Evolutionary conservation across 2,329 filamentous ascomycete genomes (phyloP).

Genomic region (Pleoardoris graminearum): DNA sequence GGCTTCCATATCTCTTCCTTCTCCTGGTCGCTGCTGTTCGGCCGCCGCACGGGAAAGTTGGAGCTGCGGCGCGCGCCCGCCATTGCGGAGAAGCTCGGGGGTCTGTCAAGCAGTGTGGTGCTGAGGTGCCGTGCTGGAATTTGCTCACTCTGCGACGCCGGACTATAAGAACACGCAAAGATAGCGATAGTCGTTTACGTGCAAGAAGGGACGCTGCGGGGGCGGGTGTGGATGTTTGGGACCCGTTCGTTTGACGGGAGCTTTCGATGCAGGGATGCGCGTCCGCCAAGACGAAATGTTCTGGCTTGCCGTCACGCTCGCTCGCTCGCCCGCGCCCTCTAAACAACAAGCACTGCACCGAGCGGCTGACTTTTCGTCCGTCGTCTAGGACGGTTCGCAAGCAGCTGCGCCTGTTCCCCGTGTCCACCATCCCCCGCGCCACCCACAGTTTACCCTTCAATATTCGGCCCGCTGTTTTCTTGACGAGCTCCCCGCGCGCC

Average conservation of each 20-base stretch:
- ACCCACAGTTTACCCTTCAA: neutral
- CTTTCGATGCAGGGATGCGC: conserved; percentile 36
- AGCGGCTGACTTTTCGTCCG: too few species aligned
- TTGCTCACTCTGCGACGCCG: too few species aligned
- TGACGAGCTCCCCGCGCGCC: conserved; percentile 2
- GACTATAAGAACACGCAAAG: neutral
- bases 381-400: too few species aligned
- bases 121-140: too few species aligned
- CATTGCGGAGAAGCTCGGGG: conserved; percentile 35
- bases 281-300: conserved; percentile 37
- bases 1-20: conserved; percentile 94
- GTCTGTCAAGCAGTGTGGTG: too few species aligned
- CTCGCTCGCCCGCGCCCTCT: too few species aligned
- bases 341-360: too few species aligned
- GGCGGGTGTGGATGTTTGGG: conserved; percentile 24
- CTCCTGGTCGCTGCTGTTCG: conserved; percentile 62
- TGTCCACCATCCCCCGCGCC: neutral
- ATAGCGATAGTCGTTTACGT: conserved; percentile 15
- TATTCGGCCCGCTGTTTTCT: neutral
- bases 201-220: conserved; percentile 19
- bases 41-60: conserved; percentile 38
- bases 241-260: conserved; percentile 26
- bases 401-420: too few species aligned
- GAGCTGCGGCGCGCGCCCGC: conserved; percentile 37
- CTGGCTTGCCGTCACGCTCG: conserved; percentile 19